Evolutionary conservation across 2,329 filamentous ascomycete genomes (phyloP).

Genomic region (Microcyclospora tardicrescens): DNA sequence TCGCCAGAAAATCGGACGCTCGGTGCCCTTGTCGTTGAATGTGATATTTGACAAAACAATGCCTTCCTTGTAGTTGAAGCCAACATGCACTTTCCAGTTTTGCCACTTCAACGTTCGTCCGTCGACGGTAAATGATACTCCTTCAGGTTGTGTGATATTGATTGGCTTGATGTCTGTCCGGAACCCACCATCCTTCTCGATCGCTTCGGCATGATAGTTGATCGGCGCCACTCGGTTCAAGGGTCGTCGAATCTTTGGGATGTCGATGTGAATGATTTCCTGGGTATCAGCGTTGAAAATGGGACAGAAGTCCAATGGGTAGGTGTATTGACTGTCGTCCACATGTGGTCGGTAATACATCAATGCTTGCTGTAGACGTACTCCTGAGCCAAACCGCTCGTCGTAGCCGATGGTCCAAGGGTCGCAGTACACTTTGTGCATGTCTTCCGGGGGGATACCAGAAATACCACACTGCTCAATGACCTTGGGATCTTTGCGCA

Average conservation of each 20-base stretch:
- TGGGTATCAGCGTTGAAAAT: slow-evolving; percentile 75
- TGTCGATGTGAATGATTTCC: slow-evolving; percentile 68
- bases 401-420: slow-evolving; percentile 95
- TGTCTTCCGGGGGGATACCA: slow-evolving; percentile 67
- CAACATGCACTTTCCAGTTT: slow-evolving; percentile 85
- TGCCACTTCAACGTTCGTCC: slow-evolving; percentile 73
- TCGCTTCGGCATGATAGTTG: slow-evolving; percentile 65
- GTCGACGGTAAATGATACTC: slow-evolving; percentile 70
- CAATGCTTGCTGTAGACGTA: slow-evolving; percentile 77
- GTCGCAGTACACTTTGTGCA: slow-evolving; percentile 94
- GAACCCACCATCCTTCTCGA: slow-evolving; percentile 64
- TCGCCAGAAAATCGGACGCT: slow-evolving; percentile 74
- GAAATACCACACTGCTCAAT: slow-evolving; percentile 81
- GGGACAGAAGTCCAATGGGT: slow-evolving; percentile 84
- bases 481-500: slow-evolving; percentile 67
- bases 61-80: slow-evolving; percentile 90
- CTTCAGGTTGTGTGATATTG: slow-evolving; percentile 76
- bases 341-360: slow-evolving; percentile 88
- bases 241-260: slow-evolving; percentile 64
- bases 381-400: slow-evolving; percentile 66
- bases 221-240: slow-evolving; percentile 58
- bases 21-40: slow-evolving; percentile 68
- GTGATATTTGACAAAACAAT: slow-evolving; percentile 83
- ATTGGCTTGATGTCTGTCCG: slow-evolving; percentile 71
- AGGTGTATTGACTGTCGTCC: slow-evolving; percentile 83